Conservation (phyloP, 1,139 yeast species). For the Lodderomyces beijingensis region DNA sequence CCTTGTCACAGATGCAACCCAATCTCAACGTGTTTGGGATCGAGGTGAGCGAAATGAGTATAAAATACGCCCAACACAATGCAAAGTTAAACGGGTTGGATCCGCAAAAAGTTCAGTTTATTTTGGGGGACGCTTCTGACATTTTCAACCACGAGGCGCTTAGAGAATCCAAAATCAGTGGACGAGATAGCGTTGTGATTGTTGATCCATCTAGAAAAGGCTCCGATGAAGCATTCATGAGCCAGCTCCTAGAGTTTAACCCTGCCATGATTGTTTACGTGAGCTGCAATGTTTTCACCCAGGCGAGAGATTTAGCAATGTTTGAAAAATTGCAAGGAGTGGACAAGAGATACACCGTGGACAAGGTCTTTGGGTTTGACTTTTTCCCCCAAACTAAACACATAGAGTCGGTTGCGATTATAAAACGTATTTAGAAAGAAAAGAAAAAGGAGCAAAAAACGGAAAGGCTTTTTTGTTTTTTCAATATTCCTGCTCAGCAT, state of each 20-base stretch:
- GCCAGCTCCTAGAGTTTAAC: constrained; percentile 31
- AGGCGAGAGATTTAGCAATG: constrained; percentile 38
- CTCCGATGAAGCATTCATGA: constrained; percentile 28
- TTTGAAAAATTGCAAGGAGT: constrained; percentile 22
- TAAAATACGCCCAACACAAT: constrained; percentile 36
- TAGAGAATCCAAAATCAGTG: constrained; percentile 18
- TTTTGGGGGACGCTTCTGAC: constrained; percentile 36
- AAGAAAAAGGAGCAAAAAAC: constrained; percentile 1
- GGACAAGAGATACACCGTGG: constrained; percentile 21
- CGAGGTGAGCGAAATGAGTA: constrained; percentile 32
- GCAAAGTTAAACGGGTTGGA: constrained; percentile 36
- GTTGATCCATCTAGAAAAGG: constrained; percentile 49
- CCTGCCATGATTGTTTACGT: constrained; percentile 39
- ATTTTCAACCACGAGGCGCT: constrained; percentile 29
- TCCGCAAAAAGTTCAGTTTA: constrained; percentile 28
- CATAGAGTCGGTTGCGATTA: constrained; percentile 40
- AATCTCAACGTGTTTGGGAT: constrained; percentile 39
- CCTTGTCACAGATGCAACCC: constrained; percentile 26
- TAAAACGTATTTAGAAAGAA: constrained; percentile 18
- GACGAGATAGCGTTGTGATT: constrained; percentile 34
- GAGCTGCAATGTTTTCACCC: constrained; percentile 46
- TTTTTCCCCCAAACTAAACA: constrained; percentile 49
- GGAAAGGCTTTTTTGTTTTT: not conserved
- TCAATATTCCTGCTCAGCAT: constrained; percentile 3
- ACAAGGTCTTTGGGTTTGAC: constrained; percentile 38